phyloP scores from a whole-genome alignment of 371 early-diverging fungal genomes.

The Mortierella sp. region DNA sequence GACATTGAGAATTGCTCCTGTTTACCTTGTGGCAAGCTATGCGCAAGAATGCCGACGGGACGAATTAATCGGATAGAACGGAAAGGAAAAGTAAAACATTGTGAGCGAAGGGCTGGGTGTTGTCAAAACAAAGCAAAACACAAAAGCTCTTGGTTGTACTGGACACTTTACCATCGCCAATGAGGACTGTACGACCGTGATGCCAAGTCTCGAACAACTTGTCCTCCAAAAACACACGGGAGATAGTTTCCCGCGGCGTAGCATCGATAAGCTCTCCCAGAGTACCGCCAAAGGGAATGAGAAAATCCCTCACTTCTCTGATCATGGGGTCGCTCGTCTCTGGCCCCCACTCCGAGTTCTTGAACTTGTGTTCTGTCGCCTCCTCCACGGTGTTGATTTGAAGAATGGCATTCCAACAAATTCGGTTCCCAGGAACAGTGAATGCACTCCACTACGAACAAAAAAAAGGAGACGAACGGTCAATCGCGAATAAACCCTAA shows the following conservation, averaged over 20 bases:
- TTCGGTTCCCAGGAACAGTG: not conserved
- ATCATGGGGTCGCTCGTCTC: not conserved
- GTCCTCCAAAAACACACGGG: conserved; percentile 20
- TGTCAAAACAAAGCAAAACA: not conserved
- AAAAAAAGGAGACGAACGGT: too few relatives aligned
- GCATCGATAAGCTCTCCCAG: conserved; percentile 9
- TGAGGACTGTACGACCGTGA: conserved; percentile 8
- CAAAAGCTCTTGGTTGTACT: not conserved
- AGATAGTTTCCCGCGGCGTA: conserved; percentile 11
- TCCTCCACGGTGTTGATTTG: not conserved
- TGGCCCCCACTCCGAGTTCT: conserved; percentile 7
- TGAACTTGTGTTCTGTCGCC: not conserved
- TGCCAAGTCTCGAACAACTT: conserved; percentile 25
- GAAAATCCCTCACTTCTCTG: conserved; percentile 6
- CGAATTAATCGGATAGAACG: not conserved
- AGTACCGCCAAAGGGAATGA: not conserved
- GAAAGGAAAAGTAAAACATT: not conserved
- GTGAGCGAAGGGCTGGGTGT: not conserved
- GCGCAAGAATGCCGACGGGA: not conserved
- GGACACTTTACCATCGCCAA: conserved; percentile 23
- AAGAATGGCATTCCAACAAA: conserved; percentile 8
- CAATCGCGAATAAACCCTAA: too few relatives aligned
- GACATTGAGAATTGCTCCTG: too few relatives aligned
- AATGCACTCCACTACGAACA: conserved; percentile 2
- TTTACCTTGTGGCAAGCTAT: not conserved